Conservation (phyloP, 768 basidiomycete species). For the Mycena albidolilacea region DNA sequence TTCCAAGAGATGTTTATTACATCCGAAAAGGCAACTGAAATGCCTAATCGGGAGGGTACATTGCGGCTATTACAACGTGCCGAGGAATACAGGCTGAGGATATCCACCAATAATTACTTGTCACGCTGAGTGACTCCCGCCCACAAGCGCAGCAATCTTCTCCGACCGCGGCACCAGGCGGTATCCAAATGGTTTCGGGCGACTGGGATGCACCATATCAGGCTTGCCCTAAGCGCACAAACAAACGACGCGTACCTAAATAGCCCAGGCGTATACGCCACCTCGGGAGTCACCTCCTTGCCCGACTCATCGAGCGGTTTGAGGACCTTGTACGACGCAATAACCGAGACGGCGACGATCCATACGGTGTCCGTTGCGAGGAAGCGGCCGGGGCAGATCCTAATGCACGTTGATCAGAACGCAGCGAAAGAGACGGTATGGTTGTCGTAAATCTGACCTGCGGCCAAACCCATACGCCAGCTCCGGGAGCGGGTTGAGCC, state of each 20-base stretch:
- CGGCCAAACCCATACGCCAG: slow-evolving; percentile 31
- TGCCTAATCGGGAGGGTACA: too few species aligned
- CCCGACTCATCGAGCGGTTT: slow-evolving; percentile 55
- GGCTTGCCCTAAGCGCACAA: background rate
- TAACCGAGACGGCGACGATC: slow-evolving; percentile 60
- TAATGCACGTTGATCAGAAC: background rate
- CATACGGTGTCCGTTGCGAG: slow-evolving; percentile 62
- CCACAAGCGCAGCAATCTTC: slow-evolving; percentile 4
- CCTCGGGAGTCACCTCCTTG: slow-evolving; percentile 45
- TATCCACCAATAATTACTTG: too few species aligned
- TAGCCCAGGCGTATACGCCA: slow-evolving; percentile 58
- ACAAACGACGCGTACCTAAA: slow-evolving; percentile 52
- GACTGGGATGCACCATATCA: slow-evolving; percentile 2
- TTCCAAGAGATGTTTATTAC: too few species aligned
- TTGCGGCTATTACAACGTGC: too few species aligned
- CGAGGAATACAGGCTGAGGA: too few species aligned
- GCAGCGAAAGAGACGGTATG: background rate
- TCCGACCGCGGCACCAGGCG: slow-evolving; percentile 16
- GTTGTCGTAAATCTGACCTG: background rate
- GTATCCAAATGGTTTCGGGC: slow-evolving; percentile 20
- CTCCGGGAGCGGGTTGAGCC: slow-evolving; percentile 27
- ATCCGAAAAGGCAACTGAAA: too few species aligned
- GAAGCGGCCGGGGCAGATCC: slow-evolving; percentile 63
- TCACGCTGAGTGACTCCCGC: background rate
- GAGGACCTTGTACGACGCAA: slow-evolving; percentile 57